A percentile compares a stretch with the other conserved stretches of the same genome.
Conservation (phyloP, 2,329 filamentous ascomycete species). For the Fusarium sp. region DNA sequence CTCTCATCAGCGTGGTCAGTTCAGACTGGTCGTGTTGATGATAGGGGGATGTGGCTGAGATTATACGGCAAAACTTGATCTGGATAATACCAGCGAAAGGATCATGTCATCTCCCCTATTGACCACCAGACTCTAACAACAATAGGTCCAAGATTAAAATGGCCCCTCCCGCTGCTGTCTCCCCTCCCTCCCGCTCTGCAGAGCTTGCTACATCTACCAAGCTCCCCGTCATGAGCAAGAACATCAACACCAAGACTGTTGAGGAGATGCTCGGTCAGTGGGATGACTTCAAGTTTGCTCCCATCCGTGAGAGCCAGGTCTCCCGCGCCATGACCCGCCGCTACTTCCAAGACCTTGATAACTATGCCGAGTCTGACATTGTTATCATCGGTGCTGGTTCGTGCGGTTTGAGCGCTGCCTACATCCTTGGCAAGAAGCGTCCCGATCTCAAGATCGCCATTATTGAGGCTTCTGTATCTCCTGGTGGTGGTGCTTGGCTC, state of each 20-base stretch:
- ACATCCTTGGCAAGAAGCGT: slow-evolving; percentile 81
- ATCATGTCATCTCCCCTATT: slow-evolving; percentile 79
- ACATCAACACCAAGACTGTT: slow-evolving; percentile 45
- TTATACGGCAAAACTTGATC: slow-evolving; percentile 97
- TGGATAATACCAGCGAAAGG: slow-evolving; percentile 99
- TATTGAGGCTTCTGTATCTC: slow-evolving; percentile 86
- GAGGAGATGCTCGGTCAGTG: slow-evolving; percentile 73
- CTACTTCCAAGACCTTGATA: slow-evolving; percentile 90
- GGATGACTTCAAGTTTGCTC: slow-evolving; percentile 82
- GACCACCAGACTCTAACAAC: slow-evolving; percentile 43
- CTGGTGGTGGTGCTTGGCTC: slow-evolving; percentile 90
- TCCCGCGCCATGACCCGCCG: slow-evolving; percentile 92
- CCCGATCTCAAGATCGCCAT: slow-evolving; percentile 93
- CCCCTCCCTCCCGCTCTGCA: slow-evolving; percentile 61
- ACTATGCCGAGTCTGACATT: slow-evolving; percentile 89
- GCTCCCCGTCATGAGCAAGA: slow-evolving; percentile 33
- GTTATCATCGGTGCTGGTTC: slow-evolving; percentile 93
- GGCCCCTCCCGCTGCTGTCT: slow-evolving; percentile 79
- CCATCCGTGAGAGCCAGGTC: slow-evolving; percentile 91
- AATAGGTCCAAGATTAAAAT: slow-evolving; percentile 33
- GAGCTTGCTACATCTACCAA: slow-evolving; percentile 48
- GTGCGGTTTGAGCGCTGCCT: slow-evolving; percentile 85
- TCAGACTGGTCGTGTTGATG: background rate
- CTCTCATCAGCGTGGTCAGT: background rate
- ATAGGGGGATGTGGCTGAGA: slow-evolving; percentile 66